Percentiles rank a stretch among this genome's conserved stretches.
phyloP scores from a whole-genome alignment of 1,284 basidiomycete genomes.

The Pseudozyma hubeiensis region DNA sequence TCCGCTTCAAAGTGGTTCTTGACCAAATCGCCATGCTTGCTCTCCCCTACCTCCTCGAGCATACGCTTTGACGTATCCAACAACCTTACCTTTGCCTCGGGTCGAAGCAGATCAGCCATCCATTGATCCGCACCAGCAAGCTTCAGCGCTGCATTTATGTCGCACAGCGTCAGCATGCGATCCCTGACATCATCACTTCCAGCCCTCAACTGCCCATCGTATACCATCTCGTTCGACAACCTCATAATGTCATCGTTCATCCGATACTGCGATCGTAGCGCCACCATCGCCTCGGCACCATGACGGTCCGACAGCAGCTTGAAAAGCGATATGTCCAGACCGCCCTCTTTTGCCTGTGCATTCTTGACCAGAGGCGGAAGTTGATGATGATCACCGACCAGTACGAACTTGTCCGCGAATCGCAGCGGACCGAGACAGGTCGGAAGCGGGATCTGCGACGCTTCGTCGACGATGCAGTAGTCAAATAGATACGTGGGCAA shows the following conservation, averaged over 20 bases:
- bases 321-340: conserved; percentile 90
- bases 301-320: conserved; percentile 86
- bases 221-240: conserved; percentile 89
- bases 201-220: conserved; percentile 81
- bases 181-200: conserved; percentile 80
- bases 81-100: conserved; percentile 85
- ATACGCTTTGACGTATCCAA: conserved; percentile 82
- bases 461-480: conserved; percentile 98
- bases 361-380: conserved; percentile 87
- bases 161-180: conserved; percentile 74
- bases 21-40: conserved; percentile 28
- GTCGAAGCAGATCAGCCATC: conserved; percentile 77
- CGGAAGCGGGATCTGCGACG: conserved; percentile 95
- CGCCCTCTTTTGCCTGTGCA: conserved; percentile 78
- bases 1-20: conserved; percentile 83
- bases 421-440: conserved; percentile 93
- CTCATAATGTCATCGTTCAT: conserved; percentile 98
- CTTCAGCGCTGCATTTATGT: conserved; percentile 49
- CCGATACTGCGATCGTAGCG: conserved; percentile 88
- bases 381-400: conserved; percentile 97
- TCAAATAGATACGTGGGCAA: conserved; percentile 78
- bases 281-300: conserved; percentile 79
- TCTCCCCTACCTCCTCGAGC: conserved; percentile 79
- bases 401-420: conserved; percentile 87
- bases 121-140: conserved; percentile 63